These are phyloP conservation scores for Monosporascus sp. DNA, from an alignment of 2,329 filamentous ascomycete species.

Conservation along the genomic window DNA sequence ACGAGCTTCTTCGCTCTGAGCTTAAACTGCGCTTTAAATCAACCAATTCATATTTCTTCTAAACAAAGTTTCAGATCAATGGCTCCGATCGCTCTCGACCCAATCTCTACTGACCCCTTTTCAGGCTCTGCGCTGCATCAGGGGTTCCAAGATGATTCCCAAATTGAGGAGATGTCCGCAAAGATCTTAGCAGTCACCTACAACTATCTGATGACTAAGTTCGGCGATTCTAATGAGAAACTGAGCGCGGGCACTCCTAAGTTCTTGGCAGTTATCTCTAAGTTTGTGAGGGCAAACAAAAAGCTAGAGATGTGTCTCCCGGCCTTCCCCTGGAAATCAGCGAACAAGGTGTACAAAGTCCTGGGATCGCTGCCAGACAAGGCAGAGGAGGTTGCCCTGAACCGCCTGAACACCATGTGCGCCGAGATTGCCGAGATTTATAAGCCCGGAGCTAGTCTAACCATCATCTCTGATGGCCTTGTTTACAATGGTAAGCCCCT, in stretches of 20 bases:
- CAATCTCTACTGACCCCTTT: neutral
- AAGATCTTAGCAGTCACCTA: neutral
- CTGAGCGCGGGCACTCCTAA: neutral
- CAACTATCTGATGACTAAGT: neutral
- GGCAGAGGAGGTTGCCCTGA: constrained; percentile 46
- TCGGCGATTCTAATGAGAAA: neutral
- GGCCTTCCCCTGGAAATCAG: constrained; percentile 55
- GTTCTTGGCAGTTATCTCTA: neutral
- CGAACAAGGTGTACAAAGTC: constrained; percentile 47
- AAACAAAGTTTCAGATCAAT: neutral
- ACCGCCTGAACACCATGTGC: constrained; percentile 42
- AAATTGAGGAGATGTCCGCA: neutral
- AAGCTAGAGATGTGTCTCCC: constrained; percentile 31
- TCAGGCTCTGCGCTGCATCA: neutral
- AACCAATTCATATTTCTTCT: too few species aligned
- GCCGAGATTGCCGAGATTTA: constrained; percentile 39
- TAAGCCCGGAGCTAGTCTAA: constrained; percentile 37
- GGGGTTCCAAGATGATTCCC: neutral
- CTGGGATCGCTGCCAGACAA: constrained; percentile 46
- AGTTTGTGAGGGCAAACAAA: neutral
- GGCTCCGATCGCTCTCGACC: neutral
- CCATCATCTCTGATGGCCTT: constrained; percentile 47
- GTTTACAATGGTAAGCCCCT: constrained; percentile 42
- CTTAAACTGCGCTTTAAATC: too few species aligned
- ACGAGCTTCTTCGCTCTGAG: too few species aligned